These are phyloP conservation scores for Xylaria telfairii DNA, from an alignment of 495 filamentous ascomycete species.

Conservation along the genomic window DNA sequence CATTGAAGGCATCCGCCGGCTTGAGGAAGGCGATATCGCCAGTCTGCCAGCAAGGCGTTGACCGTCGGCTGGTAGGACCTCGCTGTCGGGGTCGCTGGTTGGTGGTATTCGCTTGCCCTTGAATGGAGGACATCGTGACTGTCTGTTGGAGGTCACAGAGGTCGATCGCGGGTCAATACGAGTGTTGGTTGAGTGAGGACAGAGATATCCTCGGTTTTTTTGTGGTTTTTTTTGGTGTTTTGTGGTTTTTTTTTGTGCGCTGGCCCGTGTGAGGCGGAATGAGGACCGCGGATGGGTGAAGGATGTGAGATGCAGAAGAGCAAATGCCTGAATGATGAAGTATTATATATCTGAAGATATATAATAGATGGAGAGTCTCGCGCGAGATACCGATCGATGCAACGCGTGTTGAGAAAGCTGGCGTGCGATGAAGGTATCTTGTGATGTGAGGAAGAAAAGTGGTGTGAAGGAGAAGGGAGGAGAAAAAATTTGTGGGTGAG, in stretches of 20 bases:
- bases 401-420: no score
- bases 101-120: no score
- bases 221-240: no score
- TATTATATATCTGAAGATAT: no score
- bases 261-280: not conserved
- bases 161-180: not conserved
- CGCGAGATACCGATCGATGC: no score
- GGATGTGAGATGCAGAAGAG: not conserved
- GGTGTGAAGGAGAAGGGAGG: no score
- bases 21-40: constrained; percentile 28
- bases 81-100: not conserved
- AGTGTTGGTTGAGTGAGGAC: no score
- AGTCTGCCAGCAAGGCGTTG: not conserved
- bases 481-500: not conserved
- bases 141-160: not conserved
- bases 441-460: not conserved
- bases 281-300: not conserved
- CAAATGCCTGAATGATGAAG: not conserved
- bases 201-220: no score
- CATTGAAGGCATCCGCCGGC: constrained; percentile 15
- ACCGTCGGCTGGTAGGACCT: not conserved
- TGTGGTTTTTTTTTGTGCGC: no score
- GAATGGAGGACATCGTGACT: not conserved
- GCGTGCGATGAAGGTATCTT: not conserved
- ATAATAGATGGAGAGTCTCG: no score